Conservation (phyloP, 495 filamentous ascomycete genomes). For the Daldinia decipiens region DNA sequence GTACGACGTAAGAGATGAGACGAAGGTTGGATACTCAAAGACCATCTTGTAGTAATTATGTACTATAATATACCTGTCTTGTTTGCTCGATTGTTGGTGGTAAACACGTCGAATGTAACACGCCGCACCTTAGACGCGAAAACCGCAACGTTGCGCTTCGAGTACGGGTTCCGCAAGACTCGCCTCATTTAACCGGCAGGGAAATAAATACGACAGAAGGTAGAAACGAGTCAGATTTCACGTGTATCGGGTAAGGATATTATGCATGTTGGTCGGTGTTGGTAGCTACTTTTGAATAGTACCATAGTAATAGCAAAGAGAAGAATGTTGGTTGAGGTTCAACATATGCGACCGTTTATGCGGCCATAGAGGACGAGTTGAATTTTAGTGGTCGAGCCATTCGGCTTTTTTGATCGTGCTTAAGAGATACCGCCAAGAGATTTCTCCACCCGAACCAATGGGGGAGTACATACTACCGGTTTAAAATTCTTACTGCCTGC, state of each 20-base stretch:
- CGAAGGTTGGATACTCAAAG: background rate
- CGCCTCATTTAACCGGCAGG: background rate
- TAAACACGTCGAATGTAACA: conserved; percentile 18
- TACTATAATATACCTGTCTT: background rate
- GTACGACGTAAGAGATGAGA: background rate
- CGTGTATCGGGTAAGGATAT: conserved; percentile 2
- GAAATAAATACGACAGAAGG: background rate
- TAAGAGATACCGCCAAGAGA: conserved; percentile 10
- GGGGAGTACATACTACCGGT: no score
- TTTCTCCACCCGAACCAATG: no score
- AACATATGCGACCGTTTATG: conserved; percentile 36
- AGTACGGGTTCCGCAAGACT: background rate
- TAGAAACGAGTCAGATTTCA: conserved; percentile 12
- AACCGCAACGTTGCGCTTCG: conserved; percentile 4
- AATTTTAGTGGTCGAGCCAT: background rate
- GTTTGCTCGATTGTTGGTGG: conserved; percentile 22
- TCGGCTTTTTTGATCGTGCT: background rate
- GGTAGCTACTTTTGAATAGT: background rate
- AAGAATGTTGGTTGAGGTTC: conserved; percentile 9
- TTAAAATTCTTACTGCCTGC: background rate
- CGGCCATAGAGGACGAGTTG: conserved; percentile 17
- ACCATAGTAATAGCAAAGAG: conserved; percentile 3
- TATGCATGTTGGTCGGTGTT: conserved; percentile 12
- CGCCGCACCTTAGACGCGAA: conserved; percentile 7
- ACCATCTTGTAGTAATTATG: background rate